Evolutionary conservation across 2,329 filamentous ascomycete species (phyloP).

Genomic region (Akanthomyces uredinophilus): DNA sequence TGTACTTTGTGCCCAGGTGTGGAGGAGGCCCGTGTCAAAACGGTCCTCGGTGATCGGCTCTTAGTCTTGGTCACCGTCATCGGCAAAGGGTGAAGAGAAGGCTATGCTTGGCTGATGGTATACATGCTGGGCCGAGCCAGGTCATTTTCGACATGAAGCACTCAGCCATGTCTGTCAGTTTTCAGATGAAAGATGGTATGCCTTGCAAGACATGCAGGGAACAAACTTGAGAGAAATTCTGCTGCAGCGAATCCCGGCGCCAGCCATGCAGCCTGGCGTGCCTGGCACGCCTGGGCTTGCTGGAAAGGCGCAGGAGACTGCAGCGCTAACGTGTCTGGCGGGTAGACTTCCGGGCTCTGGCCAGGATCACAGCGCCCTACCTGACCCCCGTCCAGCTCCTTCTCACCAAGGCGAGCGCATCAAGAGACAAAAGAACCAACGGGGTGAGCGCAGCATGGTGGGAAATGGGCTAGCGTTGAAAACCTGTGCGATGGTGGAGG

Average conservation of each 20-base stretch:
- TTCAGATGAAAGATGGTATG: neutral
- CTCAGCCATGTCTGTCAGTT: neutral
- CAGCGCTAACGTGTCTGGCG: neutral
- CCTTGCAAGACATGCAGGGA: neutral
- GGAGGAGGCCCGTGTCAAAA: neutral
- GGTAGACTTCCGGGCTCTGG: neutral
- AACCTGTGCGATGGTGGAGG: neutral
- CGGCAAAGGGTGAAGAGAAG: neutral
- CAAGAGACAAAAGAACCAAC: constrained; percentile 1
- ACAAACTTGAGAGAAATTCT: neutral
- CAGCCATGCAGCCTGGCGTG: neutral
- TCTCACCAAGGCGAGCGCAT: neutral
- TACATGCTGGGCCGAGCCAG: neutral
- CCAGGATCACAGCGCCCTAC: neutral
- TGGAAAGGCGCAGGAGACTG: neutral
- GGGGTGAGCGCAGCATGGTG: neutral
- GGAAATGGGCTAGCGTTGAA: neutral
- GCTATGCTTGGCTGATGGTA: neutral
- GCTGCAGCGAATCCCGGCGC: neutral
- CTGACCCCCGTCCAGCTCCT: neutral
- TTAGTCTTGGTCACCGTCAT: neutral
- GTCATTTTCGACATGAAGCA: neutral
- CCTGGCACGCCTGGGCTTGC: neutral
- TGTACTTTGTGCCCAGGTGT: neutral
- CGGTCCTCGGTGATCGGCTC: constrained; percentile 2